Evolutionary conservation across 306 rosid genomes (phyloP).

Genomic region (Astragalus membranaceus): DNA sequence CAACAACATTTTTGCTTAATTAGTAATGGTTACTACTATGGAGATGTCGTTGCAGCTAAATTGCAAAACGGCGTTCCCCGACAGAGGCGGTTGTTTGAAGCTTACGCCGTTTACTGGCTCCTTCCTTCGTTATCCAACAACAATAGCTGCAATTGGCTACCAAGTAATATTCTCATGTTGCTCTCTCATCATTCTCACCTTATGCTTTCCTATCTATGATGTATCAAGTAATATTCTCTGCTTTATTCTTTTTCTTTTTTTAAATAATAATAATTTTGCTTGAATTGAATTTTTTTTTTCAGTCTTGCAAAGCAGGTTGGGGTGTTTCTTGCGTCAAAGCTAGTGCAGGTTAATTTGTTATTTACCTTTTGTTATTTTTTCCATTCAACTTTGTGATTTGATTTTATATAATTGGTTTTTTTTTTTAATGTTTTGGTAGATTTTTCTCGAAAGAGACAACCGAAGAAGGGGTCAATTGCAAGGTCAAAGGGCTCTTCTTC

Average conservation of each 20-base stretch:
- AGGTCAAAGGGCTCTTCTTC: constrained; percentile 36
- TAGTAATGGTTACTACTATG: constrained; percentile 27
- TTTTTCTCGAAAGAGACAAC: constrained; percentile 56
- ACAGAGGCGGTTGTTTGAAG: constrained; percentile 29
- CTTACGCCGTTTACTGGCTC: constrained; percentile 35
- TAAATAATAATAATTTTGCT: background rate
- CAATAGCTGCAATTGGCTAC: constrained; percentile 2
- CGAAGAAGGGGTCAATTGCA: constrained; percentile 42
- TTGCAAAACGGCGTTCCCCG: constrained; percentile 34
- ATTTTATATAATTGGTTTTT: background rate
- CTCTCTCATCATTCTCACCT: background rate
- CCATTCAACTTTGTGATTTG: background rate
- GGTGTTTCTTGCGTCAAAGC: constrained; percentile 41
- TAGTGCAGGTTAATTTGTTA: constrained; percentile 46
- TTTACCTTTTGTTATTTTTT: constrained; percentile 1
- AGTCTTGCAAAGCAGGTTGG: constrained; percentile 50
- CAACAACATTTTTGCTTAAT: background rate
- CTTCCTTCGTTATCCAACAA: constrained; percentile 26
- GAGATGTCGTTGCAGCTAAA: constrained; percentile 49
- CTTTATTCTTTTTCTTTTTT: background rate
- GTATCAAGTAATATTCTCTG: background rate
- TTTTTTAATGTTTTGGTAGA: constrained; percentile 30
- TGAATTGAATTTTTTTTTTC: constrained; percentile 21
- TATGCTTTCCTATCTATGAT: background rate
- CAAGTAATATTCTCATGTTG: constrained; percentile 16